Percentiles rank a stretch among this genome's conserved stretches.
Conservation (phyloP, 129 eudicot genomes). For the Escallonia herrerae region DNA sequence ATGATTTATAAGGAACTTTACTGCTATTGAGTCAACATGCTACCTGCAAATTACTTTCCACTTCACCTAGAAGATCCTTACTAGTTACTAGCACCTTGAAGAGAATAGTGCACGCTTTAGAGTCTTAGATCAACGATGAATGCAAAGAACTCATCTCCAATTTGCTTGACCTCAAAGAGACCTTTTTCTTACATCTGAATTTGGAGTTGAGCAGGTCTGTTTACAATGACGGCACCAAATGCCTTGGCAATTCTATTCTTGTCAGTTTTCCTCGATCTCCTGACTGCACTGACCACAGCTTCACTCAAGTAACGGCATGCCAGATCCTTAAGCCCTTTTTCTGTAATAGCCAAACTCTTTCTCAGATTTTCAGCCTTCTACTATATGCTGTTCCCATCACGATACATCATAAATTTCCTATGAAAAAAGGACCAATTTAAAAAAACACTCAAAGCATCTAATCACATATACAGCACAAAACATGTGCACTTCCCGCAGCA, state of each 20-base stretch:
- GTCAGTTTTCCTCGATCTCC: slow-evolving; percentile 83
- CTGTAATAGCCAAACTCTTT: slow-evolving; percentile 53
- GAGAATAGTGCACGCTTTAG: slow-evolving; percentile 81
- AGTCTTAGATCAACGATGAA: slow-evolving; percentile 68
- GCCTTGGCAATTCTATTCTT: slow-evolving; percentile 85
- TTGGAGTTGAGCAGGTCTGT: slow-evolving; percentile 79
- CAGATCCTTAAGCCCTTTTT: slow-evolving; percentile 78
- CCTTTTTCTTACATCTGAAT: slow-evolving; percentile 79
- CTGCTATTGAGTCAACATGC: background rate
- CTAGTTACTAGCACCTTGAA: slow-evolving; percentile 61
- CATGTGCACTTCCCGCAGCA: slow-evolving; percentile 68
- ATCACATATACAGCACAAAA: slow-evolving; percentile 5
- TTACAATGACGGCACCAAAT: slow-evolving; percentile 75
- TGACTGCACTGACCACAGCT: slow-evolving; percentile 91
- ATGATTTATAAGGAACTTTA: background rate
- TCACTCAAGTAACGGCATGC: slow-evolving; percentile 86
- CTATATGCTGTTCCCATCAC: too few relatives aligned
- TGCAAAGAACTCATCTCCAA: slow-evolving; percentile 82
- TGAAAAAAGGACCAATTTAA: background rate
- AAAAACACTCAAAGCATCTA: background rate
- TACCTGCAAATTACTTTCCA: slow-evolving; percentile 60
- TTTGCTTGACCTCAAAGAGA: slow-evolving; percentile 70
- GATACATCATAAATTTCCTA: too few relatives aligned
- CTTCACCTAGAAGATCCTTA: slow-evolving; percentile 76
- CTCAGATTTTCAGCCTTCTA: too few relatives aligned